Percentiles rank a stretch among this genome's conserved stretches.
These are phyloP conservation scores for Chalara sp. DNA, from an alignment of 2,329 filamentous ascomycete species.

Conservation along the genomic window DNA sequence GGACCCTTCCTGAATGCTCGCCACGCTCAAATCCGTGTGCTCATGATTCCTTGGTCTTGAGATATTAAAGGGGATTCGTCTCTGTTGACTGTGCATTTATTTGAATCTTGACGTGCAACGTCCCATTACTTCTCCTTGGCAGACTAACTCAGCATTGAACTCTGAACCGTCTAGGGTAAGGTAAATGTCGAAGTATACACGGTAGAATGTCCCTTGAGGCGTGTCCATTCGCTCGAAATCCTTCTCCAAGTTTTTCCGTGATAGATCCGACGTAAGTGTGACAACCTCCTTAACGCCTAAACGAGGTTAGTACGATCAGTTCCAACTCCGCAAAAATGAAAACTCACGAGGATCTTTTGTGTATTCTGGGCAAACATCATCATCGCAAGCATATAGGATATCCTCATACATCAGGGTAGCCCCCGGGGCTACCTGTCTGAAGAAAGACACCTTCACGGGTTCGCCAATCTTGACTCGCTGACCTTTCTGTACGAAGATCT, in stretches of 20 bases:
- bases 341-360: slow-evolving; percentile 97
- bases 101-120: slow-evolving; percentile 87
- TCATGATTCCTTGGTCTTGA: too few relatives aligned
- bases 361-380: slow-evolving; percentile 96
- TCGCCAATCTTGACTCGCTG: slow-evolving; percentile 99
- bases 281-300: slow-evolving; percentile 98
- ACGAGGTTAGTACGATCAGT: slow-evolving; percentile 22
- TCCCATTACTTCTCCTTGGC: slow-evolving; percentile 98
- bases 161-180: slow-evolving; percentile 94
- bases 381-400: slow-evolving; percentile 93
- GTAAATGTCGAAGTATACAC: slow-evolving; percentile 73
- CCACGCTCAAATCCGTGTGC: too few relatives aligned
- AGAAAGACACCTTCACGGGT: slow-evolving; percentile 97
- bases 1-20: too few relatives aligned
- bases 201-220: slow-evolving; percentile 92
- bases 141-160: slow-evolving; percentile 97
- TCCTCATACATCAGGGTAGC: slow-evolving; percentile 99
- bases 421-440: slow-evolving; percentile 93
- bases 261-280: slow-evolving; percentile 92
- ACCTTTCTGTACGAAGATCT: slow-evolving; percentile 98
- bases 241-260: slow-evolving; percentile 96
- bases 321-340: neutral
- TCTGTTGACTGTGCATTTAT: slow-evolving; percentile 25
- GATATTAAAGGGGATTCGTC: too few relatives aligned
- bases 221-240: slow-evolving; percentile 99